A percentile compares a stretch with the other conserved stretches of the same genome.
Conservation (phyloP, 805 yeast species). For the Suhomyces emberorum region DNA sequence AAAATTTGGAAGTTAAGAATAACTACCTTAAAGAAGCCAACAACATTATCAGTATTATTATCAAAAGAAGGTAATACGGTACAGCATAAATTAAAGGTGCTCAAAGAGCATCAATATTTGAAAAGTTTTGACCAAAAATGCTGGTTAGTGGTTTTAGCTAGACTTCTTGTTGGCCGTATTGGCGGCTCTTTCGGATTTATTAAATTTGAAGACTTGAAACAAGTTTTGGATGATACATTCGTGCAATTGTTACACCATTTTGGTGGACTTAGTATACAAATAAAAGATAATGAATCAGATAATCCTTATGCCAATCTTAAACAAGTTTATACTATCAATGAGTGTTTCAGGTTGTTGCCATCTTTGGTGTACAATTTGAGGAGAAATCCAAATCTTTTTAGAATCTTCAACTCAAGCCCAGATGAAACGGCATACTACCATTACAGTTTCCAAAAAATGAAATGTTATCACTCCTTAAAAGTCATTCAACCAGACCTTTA, state of each 20-base stretch:
- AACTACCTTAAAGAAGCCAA: conserved; percentile 27
- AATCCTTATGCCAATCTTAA: conserved; percentile 22
- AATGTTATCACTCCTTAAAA: conserved; percentile 15
- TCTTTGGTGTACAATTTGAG: conserved; percentile 31
- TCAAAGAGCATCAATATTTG: conserved; percentile 25
- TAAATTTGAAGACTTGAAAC: conserved; percentile 24
- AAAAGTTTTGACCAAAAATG: conserved; percentile 31
- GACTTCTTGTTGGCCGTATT: conserved; percentile 32
- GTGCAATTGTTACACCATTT: conserved; percentile 25
- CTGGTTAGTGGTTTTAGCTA: conserved; percentile 28
- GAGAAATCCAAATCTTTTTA: conserved; percentile 33
- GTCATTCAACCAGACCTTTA: conserved; percentile 32
- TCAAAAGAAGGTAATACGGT: conserved; percentile 13
- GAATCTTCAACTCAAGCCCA: conserved; percentile 41
- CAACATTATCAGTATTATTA: conserved; percentile 21
- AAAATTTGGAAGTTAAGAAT: conserved; percentile 26
- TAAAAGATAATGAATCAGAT: background rate
- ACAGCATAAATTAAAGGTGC: conserved; percentile 14
- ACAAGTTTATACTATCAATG: conserved; percentile 21
- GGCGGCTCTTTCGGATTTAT: conserved; percentile 35
- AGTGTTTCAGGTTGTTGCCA: conserved; percentile 27
- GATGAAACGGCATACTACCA: conserved; percentile 45
- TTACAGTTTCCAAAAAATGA: conserved; percentile 24
- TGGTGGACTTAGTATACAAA: conserved; percentile 21
- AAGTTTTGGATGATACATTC: conserved; percentile 24